Conservation (phyloP, 2,329 filamentous ascomycete genomes). For the Purpureocillium lavendulum region DNA sequence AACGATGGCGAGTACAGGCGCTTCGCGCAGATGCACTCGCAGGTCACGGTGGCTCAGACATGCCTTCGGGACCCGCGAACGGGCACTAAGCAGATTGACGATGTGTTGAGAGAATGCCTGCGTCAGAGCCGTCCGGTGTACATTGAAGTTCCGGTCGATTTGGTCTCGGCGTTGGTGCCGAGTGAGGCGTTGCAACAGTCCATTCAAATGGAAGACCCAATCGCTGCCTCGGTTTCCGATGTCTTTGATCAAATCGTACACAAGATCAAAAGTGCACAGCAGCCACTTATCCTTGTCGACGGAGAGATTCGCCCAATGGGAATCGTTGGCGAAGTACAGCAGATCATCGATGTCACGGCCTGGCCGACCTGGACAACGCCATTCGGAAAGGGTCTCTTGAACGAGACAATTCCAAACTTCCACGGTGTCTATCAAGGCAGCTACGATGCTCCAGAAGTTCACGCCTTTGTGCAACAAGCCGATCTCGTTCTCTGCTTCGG, state of each 20-base stretch:
- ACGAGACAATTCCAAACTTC: constrained; percentile 37
- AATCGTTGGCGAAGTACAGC: constrained; percentile 31
- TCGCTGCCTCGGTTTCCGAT: no score
- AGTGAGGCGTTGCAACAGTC: constrained; percentile 21
- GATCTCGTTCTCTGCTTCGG: constrained; percentile 39
- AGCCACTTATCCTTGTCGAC: constrained; percentile 43
- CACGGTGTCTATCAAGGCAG: constrained; percentile 39
- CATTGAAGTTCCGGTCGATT: constrained; percentile 45
- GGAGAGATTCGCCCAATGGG: constrained; percentile 34
- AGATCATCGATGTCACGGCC: constrained; percentile 30
- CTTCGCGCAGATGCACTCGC: constrained; percentile 39
- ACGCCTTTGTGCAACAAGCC: constrained; percentile 28
- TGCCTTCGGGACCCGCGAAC: constrained; percentile 32
- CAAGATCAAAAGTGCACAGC: constrained; percentile 33
- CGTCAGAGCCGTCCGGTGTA: constrained; percentile 47
- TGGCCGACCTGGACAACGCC: constrained; percentile 39
- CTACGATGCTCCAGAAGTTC: constrained; percentile 23
- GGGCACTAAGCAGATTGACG: constrained; percentile 30
- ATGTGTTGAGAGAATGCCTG: constrained; percentile 31
- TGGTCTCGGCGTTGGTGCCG: constrained; percentile 31
- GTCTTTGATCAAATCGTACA: constrained; percentile 4
- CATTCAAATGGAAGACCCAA: constrained; percentile 11
- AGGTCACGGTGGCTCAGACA: constrained; percentile 40
- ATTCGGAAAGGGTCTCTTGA: constrained; percentile 41
- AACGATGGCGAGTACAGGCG: constrained; percentile 44